These are phyloP conservation scores for Dichotomopilus funicola DNA, from an alignment of 2,329 filamentous ascomycete species.

Conservation along the genomic window DNA sequence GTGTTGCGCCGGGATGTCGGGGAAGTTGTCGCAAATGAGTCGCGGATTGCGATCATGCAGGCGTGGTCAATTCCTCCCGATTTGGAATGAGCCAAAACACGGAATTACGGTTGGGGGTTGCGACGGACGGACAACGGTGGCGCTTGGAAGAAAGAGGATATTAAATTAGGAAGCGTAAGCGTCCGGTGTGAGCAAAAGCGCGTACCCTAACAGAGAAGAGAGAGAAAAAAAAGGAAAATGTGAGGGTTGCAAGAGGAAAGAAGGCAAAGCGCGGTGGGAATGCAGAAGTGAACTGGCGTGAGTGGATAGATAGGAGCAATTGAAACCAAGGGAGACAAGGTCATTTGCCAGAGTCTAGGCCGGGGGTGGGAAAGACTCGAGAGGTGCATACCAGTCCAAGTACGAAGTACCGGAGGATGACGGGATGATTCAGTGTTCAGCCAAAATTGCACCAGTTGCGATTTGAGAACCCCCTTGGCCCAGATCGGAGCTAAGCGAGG, in stretches of 20 bases:
- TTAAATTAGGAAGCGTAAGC: neutral
- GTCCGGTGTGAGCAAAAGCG: neutral
- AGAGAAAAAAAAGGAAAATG: neutral
- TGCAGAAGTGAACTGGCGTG: slow-evolving; percentile 5
- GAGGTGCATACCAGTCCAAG: neutral
- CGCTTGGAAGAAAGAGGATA: neutral
- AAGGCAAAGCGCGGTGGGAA: slow-evolving; percentile 10
- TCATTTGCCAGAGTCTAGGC: slow-evolving; percentile 11
- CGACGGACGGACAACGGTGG: too few relatives aligned
- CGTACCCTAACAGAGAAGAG: neutral
- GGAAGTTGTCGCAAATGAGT: neutral
- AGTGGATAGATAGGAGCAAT: slow-evolving; percentile 15
- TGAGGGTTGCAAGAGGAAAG: slow-evolving; percentile 6
- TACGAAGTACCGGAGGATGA: slow-evolving; percentile 17
- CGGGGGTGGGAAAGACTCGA: slow-evolving; percentile 3
- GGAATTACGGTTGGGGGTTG: neutral
- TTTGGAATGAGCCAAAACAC: slow-evolving; percentile 3
- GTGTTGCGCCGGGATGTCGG: neutral
- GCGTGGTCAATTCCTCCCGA: neutral
- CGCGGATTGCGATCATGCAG: neutral
- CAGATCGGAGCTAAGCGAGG: slow-evolving; percentile 15
- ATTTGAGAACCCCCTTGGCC: slow-evolving; percentile 7
- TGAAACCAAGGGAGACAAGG: slow-evolving; percentile 19
- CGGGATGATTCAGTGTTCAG: slow-evolving; percentile 22
- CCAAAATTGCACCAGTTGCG: slow-evolving; percentile 21